Evolutionary conservation across 179 eudicot species (phyloP), one percentile per base, ranked within the genome.

Genomic region (Beta lomatogona): DNA sequence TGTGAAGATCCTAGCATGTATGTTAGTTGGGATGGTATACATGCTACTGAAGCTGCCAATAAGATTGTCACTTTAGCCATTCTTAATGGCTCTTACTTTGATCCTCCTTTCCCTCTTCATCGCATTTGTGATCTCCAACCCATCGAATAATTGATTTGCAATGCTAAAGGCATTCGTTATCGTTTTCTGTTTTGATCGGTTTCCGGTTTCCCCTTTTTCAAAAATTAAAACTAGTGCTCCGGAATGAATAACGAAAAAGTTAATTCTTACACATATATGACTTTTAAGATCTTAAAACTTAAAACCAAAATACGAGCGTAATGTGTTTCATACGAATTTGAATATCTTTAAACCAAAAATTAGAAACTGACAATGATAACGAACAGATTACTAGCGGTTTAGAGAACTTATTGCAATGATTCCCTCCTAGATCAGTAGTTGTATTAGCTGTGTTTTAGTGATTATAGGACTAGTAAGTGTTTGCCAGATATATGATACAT

Each of bases 21-120:
- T 70, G 96, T 91, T 12, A 95, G 93, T 74, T 95, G 97, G 97
- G 98, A 95, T 81, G 98, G 98, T 15, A 83, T 92, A 9, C 97
- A 94, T 86, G 84, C 92, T 50, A 92, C 98, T 6, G 97, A 95
- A 53, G 93, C 85, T 21, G 93, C 98, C 13, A 94, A 92, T 85
- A 92, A 88, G 88, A 41, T 87, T 25, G 71, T 88, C 12, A 85
- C 92, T 9, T n/a, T 71, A 70, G 88, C 93, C 66, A 94, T 96
- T 79, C 89, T 94, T 13, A 90, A 83, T 77, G 96, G 91, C 57
- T 92, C 94, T 52, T 79, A 59, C 73, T 94, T 89, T 64, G 86
- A 92, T 75, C 98, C 97, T 59, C 95, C 97, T 69, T 94, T 89
- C 73, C 85, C 89, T 28, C 88, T 95, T 75, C 77, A 78, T 31